Evolutionary conservation across 2,329 filamentous ascomycete genomes (phyloP).

Genomic region (Xylariaceae sp.): DNA sequence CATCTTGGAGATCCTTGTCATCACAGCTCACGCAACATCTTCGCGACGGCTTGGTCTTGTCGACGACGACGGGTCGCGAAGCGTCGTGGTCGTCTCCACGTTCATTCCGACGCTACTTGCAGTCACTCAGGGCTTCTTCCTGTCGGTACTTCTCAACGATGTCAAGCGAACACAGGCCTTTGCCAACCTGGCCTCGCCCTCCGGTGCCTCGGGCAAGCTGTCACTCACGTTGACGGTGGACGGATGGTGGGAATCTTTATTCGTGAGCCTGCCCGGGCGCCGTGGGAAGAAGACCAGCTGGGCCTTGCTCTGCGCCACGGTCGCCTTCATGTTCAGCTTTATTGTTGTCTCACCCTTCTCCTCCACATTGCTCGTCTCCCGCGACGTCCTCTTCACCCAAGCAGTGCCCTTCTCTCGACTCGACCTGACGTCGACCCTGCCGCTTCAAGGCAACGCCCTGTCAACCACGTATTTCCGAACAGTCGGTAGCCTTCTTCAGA

Average conservation of each 20-base stretch:
- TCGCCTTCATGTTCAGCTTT: constrained; percentile 11
- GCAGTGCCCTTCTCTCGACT: constrained; percentile 7
- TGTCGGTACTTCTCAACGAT: constrained; percentile 13
- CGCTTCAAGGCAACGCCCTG: constrained; percentile 8
- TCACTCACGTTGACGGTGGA: constrained; percentile 16
- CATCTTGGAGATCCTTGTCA: constrained; percentile 7
- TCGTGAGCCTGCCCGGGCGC: constrained; percentile 6
- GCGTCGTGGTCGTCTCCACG: constrained; percentile 10
- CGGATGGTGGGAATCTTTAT: constrained; percentile 12
- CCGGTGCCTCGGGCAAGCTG: constrained; percentile 4
- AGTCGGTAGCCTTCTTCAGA: constrained; percentile 14
- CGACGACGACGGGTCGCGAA: constrained; percentile 10
- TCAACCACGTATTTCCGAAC: constrained; percentile 15
- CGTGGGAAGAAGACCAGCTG: constrained; percentile 6
- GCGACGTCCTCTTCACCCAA: constrained; percentile 10
- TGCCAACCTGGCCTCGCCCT: constrained; percentile 9
- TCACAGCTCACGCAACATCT: constrained; percentile 9
- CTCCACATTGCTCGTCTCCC: constrained; percentile 11
- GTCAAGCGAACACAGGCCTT: constrained; percentile 15
- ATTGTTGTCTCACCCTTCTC: constrained; percentile 14
- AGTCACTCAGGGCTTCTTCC: constrained; percentile 11
- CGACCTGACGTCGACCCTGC: constrained; percentile 6
- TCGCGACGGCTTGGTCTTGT: constrained; percentile 9
- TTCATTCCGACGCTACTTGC: constrained; percentile 15
- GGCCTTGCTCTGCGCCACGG: constrained; percentile 8